These are phyloP conservation scores for Exophiala oligosperma DNA, from an alignment of 2,329 filamentous ascomycete genomes.

Conservation along the genomic window DNA sequence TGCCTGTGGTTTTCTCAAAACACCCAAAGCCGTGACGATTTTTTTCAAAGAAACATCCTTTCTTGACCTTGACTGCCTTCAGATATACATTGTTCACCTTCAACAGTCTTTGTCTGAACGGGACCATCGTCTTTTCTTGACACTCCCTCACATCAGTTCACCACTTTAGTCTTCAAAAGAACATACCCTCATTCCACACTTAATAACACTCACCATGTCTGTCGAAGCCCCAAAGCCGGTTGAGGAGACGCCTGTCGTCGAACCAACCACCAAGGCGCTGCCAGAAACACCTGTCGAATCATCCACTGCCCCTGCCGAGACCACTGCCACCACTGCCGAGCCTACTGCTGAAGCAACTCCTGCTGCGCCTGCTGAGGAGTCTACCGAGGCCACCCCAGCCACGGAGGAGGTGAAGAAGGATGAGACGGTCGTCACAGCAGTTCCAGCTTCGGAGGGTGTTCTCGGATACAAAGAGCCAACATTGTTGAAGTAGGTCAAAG, in stretches of 20 bases:
- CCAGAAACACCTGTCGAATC: conserved; percentile 28
- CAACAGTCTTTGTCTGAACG: background rate
- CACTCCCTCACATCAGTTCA: conserved; percentile 27
- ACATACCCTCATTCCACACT: conserved; percentile 16
- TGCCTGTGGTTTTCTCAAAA: conserved; percentile 8
- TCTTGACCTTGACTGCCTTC: conserved; percentile 19
- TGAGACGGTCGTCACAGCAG: conserved; percentile 48
- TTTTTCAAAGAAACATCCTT: conserved; percentile 31
- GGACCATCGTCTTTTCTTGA: conserved; percentile 21
- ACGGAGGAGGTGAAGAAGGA: conserved; percentile 48
- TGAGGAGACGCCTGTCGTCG: conserved; percentile 54
- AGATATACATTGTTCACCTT: too few relatives aligned
- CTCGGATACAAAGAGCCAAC: conserved; percentile 89
- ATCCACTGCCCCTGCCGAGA: conserved; percentile 37
- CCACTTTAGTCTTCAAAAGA: conserved; percentile 27
- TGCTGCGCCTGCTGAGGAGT: conserved; percentile 10
- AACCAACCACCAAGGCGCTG: conserved; percentile 32
- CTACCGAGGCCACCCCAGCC: conserved; percentile 24
- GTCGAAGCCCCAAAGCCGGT: conserved; percentile 68
- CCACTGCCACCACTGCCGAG: conserved; percentile 33
- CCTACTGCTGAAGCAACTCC: conserved; percentile 16
- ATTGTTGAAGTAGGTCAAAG: conserved; percentile 75
- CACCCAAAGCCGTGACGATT: conserved; percentile 17
- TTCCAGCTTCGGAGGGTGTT: conserved; percentile 77
- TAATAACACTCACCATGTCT: conserved; percentile 51